phyloP scores from a whole-genome alignment of 2,329 filamentous ascomycete genomes.

The Ophiostoma piceae region DNA sequence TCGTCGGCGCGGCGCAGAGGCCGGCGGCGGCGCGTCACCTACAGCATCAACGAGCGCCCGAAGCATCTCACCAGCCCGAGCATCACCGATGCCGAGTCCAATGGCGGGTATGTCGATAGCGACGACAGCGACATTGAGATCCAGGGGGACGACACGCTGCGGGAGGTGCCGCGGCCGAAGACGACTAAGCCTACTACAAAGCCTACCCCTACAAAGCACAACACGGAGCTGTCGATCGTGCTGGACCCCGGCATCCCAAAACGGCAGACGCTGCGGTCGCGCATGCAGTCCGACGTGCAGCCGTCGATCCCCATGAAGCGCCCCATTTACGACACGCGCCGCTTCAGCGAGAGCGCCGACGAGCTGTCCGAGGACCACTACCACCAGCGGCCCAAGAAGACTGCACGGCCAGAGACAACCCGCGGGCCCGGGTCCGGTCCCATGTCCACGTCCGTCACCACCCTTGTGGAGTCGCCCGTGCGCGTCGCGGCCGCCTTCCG shows the following conservation, averaged over 20 bases:
- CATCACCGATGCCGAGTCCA: not conserved
- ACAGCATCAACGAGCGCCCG: not conserved
- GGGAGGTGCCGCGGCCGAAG: not conserved
- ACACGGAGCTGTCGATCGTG: slow-evolving; percentile 13
- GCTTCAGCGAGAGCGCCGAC: slow-evolving; percentile 11
- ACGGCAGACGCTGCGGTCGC: not conserved
- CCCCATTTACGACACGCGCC: not conserved
- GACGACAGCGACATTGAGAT: not conserved
- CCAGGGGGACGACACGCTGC: not conserved
- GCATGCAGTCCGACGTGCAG: not conserved
- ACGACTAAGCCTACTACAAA: not conserved
- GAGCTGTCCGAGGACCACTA: slow-evolving; percentile 14
- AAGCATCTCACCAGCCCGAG: not conserved
- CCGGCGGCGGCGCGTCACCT: not conserved
- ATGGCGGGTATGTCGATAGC: not conserved
- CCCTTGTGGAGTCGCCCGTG: slow-evolving; percentile 1
- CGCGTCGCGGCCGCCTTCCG: not conserved
- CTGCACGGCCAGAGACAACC: not conserved
- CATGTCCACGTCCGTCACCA: not conserved
- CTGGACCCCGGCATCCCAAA: not conserved
- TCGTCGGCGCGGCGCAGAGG: not conserved
- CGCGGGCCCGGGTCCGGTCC: not conserved
- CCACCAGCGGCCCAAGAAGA: not conserved
- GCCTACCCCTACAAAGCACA: not conserved
- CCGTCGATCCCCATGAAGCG: not conserved